phyloP scores from a whole-genome alignment of 2,329 filamentous ascomycete genomes.

The Chaetomiaceae sp. region DNA sequence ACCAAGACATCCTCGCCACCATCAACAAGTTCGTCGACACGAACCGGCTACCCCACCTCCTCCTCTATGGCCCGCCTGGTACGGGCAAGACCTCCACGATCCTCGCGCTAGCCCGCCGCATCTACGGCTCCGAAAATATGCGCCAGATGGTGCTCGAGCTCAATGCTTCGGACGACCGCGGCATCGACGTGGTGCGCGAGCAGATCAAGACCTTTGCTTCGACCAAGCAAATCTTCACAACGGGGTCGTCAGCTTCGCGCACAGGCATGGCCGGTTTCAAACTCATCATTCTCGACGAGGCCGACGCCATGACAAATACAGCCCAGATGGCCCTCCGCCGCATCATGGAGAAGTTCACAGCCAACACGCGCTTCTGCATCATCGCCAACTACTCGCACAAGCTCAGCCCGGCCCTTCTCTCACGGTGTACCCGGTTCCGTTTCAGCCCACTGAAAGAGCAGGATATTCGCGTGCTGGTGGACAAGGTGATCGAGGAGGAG shows the following conservation, averaged over 20 bases:
- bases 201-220: slow-evolving; percentile 99
- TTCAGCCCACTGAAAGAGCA: slow-evolving; percentile 88
- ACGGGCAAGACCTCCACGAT: slow-evolving; percentile 98
- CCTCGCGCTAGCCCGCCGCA: slow-evolving; percentile 83
- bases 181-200: slow-evolving; percentile 95
- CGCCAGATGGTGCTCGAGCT: slow-evolving; percentile 98
- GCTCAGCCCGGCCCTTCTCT: slow-evolving; percentile 85
- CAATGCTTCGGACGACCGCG: slow-evolving; percentile 94
- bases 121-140: slow-evolving; percentile 89
- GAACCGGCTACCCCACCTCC: slow-evolving; percentile 89
- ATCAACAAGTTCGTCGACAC: slow-evolving; percentile 97
- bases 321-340: slow-evolving; percentile 94
- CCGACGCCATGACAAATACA: slow-evolving; percentile 99
- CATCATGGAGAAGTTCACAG: slow-evolving; percentile 99
- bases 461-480: slow-evolving; percentile 80
- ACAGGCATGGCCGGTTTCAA: slow-evolving; percentile 70
- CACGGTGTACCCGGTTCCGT: slow-evolving; percentile 87
- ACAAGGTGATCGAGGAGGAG: slow-evolving; percentile 86
- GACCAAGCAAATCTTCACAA: slow-evolving; percentile 90
- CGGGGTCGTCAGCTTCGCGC: slow-evolving; percentile 37
- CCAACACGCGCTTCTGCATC: slow-evolving; percentile 95
- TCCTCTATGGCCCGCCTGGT: slow-evolving; percentile 93
- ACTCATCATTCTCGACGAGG: slow-evolving; percentile 95
- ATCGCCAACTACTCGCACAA: slow-evolving; percentile 99
- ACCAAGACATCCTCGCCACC: slow-evolving; percentile 94